Conservation (phyloP, 1,284 basidiomycete species). For the Grifola frondosa region DNA sequence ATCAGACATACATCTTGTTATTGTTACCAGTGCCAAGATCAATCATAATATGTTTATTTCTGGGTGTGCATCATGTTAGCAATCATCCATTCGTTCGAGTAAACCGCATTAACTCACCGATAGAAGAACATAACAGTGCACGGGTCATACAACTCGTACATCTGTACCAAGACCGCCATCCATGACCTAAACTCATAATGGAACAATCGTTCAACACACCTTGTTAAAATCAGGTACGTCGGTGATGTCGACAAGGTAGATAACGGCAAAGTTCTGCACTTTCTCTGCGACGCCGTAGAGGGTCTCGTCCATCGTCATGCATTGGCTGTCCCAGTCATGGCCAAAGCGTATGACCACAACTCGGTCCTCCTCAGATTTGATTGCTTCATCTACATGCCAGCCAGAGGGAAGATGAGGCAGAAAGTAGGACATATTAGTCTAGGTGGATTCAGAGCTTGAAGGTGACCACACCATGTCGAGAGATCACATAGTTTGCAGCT, state of each 20-base stretch:
- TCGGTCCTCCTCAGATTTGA: constrained; percentile 96
- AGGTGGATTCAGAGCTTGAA: too few relatives aligned
- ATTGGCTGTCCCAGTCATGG: constrained; percentile 92
- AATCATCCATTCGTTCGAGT: background rate
- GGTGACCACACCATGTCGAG: too few relatives aligned
- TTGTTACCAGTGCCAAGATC: constrained; percentile 99
- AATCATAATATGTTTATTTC: constrained; percentile 99
- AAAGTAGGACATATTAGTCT: constrained; percentile 91
- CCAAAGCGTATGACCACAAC: constrained; percentile 96
- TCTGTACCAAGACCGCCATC: constrained; percentile 44
- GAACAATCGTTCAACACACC: constrained; percentile 50
- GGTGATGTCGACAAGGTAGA: constrained; percentile 95
- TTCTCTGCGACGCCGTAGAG: constrained; percentile 91
- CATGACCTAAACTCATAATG: background rate
- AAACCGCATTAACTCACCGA: constrained; percentile 62
- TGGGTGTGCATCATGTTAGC: constrained; percentile 33
- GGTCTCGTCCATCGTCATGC: constrained; percentile 99
- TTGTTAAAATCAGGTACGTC: constrained; percentile 99
- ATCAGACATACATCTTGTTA: constrained; percentile 87
- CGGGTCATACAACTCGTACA: constrained; percentile 93
- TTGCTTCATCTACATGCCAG: constrained; percentile 98
- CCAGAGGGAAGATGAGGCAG: constrained; percentile 91
- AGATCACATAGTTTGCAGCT: background rate
- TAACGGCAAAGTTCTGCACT: constrained; percentile 97
- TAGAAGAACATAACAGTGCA: constrained; percentile 99